These are phyloP conservation scores for carrot (Daucus carota) DNA, from an alignment of 129 eudicot genomes.

Conservation along the genomic window DH1_v3.0 NC_030389.2:34354001-34354500, in stretches of 20 bases:
- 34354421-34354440: too few species aligned
- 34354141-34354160: background rate
- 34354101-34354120: conserved; percentile 69
- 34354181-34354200: background rate
- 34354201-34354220: conserved; percentile 32
- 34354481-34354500: background rate
- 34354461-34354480: background rate
- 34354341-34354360: too few species aligned
- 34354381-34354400: too few species aligned
- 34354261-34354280: conserved; percentile 91
- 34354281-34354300: conserved; percentile 99
- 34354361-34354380: too few species aligned
- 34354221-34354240: conserved; percentile 95
- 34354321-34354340: conserved; percentile 44
- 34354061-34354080: conserved; percentile 70
- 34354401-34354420: too few species aligned
- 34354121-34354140: conserved; percentile 62
- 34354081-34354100: conserved; percentile 74
- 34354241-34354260: conserved; percentile 83
- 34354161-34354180: background rate
- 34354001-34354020: conserved; percentile 44
- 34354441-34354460: too few species aligned
- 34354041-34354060: conserved; percentile 92
- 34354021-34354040: conserved; percentile 64
- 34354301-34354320: conserved; percentile 97